Evolutionary conservation across 78 protist genomes (phyloP).

Genomic region (Guillardia theta): DNA sequence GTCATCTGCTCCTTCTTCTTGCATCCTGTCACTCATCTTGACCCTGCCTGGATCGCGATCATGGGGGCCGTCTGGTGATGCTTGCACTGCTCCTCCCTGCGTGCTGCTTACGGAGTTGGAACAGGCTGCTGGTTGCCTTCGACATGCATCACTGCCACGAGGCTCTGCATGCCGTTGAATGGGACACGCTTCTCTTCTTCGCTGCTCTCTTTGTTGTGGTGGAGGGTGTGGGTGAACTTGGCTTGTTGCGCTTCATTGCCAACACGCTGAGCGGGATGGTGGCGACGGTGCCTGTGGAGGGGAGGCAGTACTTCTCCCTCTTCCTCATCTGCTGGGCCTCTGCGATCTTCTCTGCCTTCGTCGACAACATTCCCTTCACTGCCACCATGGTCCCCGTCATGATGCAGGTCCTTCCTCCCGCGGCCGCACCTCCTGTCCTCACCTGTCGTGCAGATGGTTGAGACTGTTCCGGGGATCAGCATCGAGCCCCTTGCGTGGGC

Average conservation of each 20-base stretch:
- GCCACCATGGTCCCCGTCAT: conserved; percentile 73
- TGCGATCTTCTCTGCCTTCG: conserved; percentile 61
- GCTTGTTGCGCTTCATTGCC: conserved; percentile 66
- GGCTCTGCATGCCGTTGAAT: conserved; percentile 62
- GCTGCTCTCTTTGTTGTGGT: conserved; percentile 55
- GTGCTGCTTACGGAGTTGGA: not conserved
- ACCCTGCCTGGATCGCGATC: conserved; percentile 69
- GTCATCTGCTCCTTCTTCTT: not conserved
- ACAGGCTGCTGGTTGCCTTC: conserved; percentile 30
- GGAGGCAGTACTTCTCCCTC: conserved; percentile 54
- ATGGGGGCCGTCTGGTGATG: conserved; percentile 57
- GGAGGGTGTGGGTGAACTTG: conserved; percentile 55
- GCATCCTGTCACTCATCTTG: not conserved
- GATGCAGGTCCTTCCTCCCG: not conserved
- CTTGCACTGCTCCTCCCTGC: not conserved
- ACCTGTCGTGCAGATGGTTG: not conserved
- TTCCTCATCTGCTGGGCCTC: conserved; percentile 63
- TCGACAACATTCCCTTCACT: conserved; percentile 76
- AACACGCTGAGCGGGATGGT: not conserved
- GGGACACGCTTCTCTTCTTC: conserved; percentile 74
- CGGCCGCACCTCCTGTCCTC: not conserved
- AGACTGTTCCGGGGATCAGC: not conserved
- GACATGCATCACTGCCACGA: conserved; percentile 45
- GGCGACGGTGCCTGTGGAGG: not conserved
- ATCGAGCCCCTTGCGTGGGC: conserved; percentile 71